Evolutionary conservation across 148 eudicot genomes (phyloP).

Genomic region (Camellia japonica): DNA sequence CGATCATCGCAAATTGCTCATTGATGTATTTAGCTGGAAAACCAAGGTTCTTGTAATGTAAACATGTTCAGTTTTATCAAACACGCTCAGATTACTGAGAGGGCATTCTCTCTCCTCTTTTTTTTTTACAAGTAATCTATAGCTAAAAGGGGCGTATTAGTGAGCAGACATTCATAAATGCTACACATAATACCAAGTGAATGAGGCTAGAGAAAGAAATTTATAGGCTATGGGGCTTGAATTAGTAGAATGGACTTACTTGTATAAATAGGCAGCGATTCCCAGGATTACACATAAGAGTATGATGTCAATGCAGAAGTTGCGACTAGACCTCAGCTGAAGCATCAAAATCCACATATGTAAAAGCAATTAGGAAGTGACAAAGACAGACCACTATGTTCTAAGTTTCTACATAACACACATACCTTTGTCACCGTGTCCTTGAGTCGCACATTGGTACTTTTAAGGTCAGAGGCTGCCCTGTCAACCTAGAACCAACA

Average conservation of each 20-base stretch:
- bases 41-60: too few relatives aligned
- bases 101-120: too few relatives aligned
- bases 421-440: constrained; percentile 50
- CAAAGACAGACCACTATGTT: not conserved
- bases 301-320: constrained; percentile 63
- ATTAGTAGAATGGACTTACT: constrained; percentile 31
- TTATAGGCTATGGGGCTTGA: too few relatives aligned
- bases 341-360: constrained; percentile 7
- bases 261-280: constrained; percentile 63
- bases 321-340: constrained; percentile 70
- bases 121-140: too few relatives aligned
- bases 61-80: too few relatives aligned
- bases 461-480: constrained; percentile 51
- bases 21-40: too few relatives aligned
- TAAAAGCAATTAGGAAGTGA: not conserved
- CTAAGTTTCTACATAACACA: not conserved
- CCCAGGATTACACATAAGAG: constrained; percentile 57
- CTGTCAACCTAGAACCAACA: constrained; percentile 39
- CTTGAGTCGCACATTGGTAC: constrained; percentile 58
- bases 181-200: not conserved
- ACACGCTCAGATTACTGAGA: too few relatives aligned
- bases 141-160: too few relatives aligned
- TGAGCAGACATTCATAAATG: too few relatives aligned
- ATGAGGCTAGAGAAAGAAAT: not conserved
- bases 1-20: too few relatives aligned